Evolutionary conservation across 1,284 basidiomycete genomes (phyloP), one percentile per base, ranked within the genome.

Genomic region (Sanguinoderma infundibulare): DNA sequence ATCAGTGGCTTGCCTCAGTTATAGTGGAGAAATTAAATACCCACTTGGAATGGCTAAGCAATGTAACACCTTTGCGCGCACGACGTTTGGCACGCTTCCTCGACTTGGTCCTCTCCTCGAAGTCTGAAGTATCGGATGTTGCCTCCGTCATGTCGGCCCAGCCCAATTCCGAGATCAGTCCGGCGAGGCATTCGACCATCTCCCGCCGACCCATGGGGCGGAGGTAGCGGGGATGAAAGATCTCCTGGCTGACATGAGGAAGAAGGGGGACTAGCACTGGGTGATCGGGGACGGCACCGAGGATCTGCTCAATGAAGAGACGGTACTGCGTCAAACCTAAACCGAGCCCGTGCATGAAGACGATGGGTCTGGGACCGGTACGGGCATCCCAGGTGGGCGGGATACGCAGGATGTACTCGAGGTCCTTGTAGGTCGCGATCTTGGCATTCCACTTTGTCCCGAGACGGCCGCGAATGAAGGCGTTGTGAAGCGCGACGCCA

Each of bases 11-110:
- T 38, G 47, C 20, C 12, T 20, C n/a, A 22, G 38, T 58, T 52
- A 55, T 20, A 39, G 20, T 20, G 14, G 49, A 44, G 15, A 49
- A 58, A 4, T n/a, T n/a, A 40, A 17, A 38, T 12, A 75, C 87
- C 56, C 65, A 92, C 90, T 96, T 96, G 56, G 94, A 96, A 75
- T 97, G 95, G 72, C 92, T 95, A 57, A 97, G 67, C 69, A 97
- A 75, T 0, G 87, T 90, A 20, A 96, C 79, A 4, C 93, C 92
- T 57, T 78, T 74, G 2, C 64, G 61, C 1, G 38, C 47, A 5
- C 35, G 47, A 32, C n/a, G n/a, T 72, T 63, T 40, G 35, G n/a
- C 15, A 46, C 42, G 14, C 6, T 46, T 28, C 24, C 17, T 26
- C 12, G 15, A 56, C 44, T 46, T 26, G 14, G 30, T 40, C 34